Evolutionary conservation across 257 asterid species (phyloP), one percentile per base, ranked within the genome.

Genomic region (Plectranthus barbatus): DNA sequence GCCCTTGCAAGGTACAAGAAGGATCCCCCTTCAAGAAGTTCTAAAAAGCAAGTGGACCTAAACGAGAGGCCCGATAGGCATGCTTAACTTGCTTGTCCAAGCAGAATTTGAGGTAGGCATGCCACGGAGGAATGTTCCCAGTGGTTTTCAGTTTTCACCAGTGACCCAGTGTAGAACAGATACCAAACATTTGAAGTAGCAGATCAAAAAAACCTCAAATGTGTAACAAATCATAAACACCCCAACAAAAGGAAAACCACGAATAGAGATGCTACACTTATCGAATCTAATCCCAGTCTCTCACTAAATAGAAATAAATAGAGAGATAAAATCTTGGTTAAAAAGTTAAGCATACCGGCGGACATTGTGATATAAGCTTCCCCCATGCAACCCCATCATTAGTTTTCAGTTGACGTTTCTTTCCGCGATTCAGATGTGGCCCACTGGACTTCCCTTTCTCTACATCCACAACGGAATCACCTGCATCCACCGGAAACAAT

Each of bases 351-450:
- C 80, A 61, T 53, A 91, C 98, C 95, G 73, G 91, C 15, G 95
- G 71, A 61, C 76, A 83, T 89, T 86, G 93, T 4, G 98, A 92
- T 52, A 92, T 80, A 74, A 92, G 96, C 72, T 79, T 84, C 34
- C 97, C 98, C 98, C 98, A 92, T 72, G 95, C 89, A 77, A 39
- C 78, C 60, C 80, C 93, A 8, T 64, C 57, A 72, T 70, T 74
- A 5, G 84, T 47, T 73, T 80, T 83, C 68, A 73, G 72, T 55
- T 70, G 83, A 74, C 84, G 78, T 53, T 83, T 91, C 81, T 81
- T 84, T n/a, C 79, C 95, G 51, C 89, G 82, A 58, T 48, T 71
- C 48, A 69, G 58, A 6, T 59, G 44, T 9, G 78, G 33, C 50
- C 76, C 80, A 72, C 61, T 67, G 1, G 75, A 31, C 78, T 86